phyloP scores from a whole-genome alignment of 441 rosid species.

The Gossypium gossypioides region DNA sequence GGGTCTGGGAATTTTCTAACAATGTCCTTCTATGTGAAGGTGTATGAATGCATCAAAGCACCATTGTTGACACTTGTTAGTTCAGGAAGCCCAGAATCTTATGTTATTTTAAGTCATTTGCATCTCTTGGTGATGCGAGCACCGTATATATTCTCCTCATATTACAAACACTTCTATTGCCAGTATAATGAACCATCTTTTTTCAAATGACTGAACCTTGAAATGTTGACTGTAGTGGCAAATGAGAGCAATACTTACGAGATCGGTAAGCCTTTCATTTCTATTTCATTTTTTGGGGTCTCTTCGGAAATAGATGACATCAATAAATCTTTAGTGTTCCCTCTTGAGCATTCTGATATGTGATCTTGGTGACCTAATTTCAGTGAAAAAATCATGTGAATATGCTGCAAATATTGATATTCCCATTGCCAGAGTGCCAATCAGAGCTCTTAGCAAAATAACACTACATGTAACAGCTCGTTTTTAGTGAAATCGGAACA shows the following conservation, averaged over 20 bases:
- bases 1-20: constrained; percentile 16
- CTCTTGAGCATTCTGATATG: constrained; percentile 6
- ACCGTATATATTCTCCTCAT: constrained; percentile 71
- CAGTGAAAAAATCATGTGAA: constrained; percentile 92
- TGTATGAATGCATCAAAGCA: constrained; percentile 93
- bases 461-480: constrained; percentile 19
- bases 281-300: constrained; percentile 6
- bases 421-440: constrained; percentile 87
- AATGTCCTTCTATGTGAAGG: constrained; percentile 36
- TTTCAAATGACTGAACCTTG: constrained; percentile 91
- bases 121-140: constrained; percentile 96
- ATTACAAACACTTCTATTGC: constrained; percentile 90
- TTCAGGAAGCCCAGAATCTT: constrained; percentile 97
- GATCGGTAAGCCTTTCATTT: constrained; percentile 49
- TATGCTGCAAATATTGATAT: constrained; percentile 96
- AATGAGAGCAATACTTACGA: constrained; percentile 93
- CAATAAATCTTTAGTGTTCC: constrained; percentile 10
- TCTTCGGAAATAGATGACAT: neutral
- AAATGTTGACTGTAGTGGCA: constrained; percentile 96
- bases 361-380: constrained; percentile 20
- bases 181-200: constrained; percentile 91
- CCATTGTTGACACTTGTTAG: constrained; percentile 89
- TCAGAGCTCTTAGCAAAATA: constrained; percentile 91
- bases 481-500: no score
- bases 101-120: constrained; percentile 84